A percentile compares a stretch with the other conserved stretches of the same genome.
Evolutionary conservation across 352 stramenopile genomes (phyloP).

Genomic region (Aphanomyces astaci): DNA sequence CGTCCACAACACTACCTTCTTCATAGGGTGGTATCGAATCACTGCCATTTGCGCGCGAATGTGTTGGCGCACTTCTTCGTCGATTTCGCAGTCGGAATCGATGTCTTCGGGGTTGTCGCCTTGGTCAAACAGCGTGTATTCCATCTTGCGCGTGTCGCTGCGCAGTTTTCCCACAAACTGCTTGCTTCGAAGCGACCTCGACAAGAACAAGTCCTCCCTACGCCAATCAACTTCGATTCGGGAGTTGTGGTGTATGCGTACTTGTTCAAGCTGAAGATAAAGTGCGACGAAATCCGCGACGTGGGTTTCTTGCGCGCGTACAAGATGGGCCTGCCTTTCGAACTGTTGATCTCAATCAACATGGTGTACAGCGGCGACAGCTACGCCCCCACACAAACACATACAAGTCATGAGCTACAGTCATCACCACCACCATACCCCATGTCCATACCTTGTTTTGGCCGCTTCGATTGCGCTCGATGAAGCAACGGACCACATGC

Average conservation of each 20-base stretch:
- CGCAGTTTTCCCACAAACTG: conserved; percentile 84
- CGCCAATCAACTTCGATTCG: neutral
- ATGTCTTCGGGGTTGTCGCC: conserved; percentile 79
- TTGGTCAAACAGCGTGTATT: conserved; percentile 81
- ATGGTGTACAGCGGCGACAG: conserved; percentile 77
- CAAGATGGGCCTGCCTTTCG: conserved; percentile 72
- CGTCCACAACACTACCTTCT: too few relatives aligned
- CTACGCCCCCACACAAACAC: too few relatives aligned
- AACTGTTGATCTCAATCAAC: conserved; percentile 77
- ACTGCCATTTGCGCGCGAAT: conserved; percentile 65
- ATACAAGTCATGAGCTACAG: too few relatives aligned
- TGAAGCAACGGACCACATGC: conserved; percentile 83
- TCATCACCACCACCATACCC: too few relatives aligned
- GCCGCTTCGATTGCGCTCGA: conserved; percentile 71
- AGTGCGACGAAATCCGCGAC: conserved; percentile 74
- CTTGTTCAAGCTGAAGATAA: conserved; percentile 81
- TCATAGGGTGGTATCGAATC: conserved; percentile 62
- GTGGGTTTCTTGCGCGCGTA: conserved; percentile 72
- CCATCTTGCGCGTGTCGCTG: conserved; percentile 69
- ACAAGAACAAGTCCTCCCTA: conserved; percentile 72
- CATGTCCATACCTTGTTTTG: conserved; percentile 42
- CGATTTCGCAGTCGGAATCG: conserved; percentile 69
- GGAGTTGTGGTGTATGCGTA: too few relatives aligned
- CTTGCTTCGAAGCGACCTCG: conserved; percentile 68
- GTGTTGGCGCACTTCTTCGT: conserved; percentile 65